Conservation (phyloP, 441 rosid species). For the Manihot esculenta region DNA sequence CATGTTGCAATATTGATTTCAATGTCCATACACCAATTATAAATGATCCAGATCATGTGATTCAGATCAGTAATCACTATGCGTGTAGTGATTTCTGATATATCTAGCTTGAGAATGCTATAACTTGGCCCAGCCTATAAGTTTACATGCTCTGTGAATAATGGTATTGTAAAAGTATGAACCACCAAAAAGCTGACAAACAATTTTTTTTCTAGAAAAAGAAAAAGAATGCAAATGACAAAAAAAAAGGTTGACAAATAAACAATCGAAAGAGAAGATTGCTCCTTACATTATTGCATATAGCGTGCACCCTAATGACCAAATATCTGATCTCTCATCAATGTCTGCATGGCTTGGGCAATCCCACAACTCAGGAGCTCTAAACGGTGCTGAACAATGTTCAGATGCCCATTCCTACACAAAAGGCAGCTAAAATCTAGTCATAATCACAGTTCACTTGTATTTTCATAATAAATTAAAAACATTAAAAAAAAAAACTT, state of each 20-base stretch:
- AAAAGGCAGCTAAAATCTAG: slow-evolving; percentile 22
- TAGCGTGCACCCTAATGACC: slow-evolving; percentile 98
- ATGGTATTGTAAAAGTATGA: not conserved
- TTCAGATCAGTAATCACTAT: not conserved
- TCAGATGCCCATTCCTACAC: slow-evolving; percentile 93
- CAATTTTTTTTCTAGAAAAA: not conserved
- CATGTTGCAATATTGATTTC: not conserved
- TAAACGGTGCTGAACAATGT: slow-evolving; percentile 95
- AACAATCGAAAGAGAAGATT: not conserved
- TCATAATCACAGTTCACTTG: slow-evolving; percentile 3
- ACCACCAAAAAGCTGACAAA: not conserved
- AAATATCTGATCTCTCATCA: slow-evolving; percentile 96
- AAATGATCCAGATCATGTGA: not conserved
- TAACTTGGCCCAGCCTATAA: not conserved
- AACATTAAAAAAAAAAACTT: slow-evolving; percentile 7
- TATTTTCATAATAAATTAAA: not conserved
- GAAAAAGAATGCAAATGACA: not conserved
- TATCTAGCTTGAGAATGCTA: slow-evolving; percentile 1
- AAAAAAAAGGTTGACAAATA: not conserved
- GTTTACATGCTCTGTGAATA: not conserved
- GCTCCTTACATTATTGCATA: slow-evolving; percentile 87
- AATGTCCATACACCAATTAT: not conserved
- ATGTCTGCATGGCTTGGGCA: slow-evolving; percentile 93
- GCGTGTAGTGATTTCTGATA: not conserved
- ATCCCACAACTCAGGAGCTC: slow-evolving; percentile 99